Evolutionary conservation across 192 early-diverging fungal genomes (phyloP), one percentile per base, ranked within the genome.

Genomic region (Coemansia reversa): DNA sequence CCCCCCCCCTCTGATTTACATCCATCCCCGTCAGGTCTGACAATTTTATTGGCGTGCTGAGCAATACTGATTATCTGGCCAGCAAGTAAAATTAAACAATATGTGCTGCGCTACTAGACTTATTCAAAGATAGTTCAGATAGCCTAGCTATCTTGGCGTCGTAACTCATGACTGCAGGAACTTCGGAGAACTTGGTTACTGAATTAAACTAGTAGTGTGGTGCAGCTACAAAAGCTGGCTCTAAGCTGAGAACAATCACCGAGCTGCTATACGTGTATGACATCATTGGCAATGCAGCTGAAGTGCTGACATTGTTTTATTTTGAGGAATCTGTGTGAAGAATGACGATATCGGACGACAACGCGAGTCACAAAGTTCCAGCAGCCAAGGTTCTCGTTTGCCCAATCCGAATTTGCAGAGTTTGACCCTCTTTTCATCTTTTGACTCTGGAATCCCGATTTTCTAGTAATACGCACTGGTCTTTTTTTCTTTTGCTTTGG

Each of bases 401-500:
- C 33, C 33, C 11, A 35, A 35, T 35, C 33, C 11, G 33, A 35
- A 4, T 7, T 35, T 35, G 33, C 6, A 35, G 33, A 5, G 33
- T 35, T 35, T 1, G 7, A 12, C 33, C 33, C 33, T 35, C 14
- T 45, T 45, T 45, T 4, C 12, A 1, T 2, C 39, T 16, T 45
- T 16, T 45, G 39, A 45, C 39, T 45, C 39, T 45, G 27, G 27
- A 27, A 27, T 27, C 27, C 27, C 27, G 27, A 27, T 27, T 27
- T 3, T 12, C 14, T 4, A 45, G 14, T 16, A 12, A 16, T 45
- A 4, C 1, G 3, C 30, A 14, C 32, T 53, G 5, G 18, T 30
- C 56, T 59, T 55, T 59, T 55, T 59, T 64, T 66, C 29, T 47
- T 39, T 28, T 32, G 25, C n/a, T 27, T 20, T 45, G 8, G 22